Evolutionary conservation across 1,139 yeast genomes (phyloP), one percentile per base, ranked within the genome.

Genomic region (Spencermartinsiella ligniputridi): DNA sequence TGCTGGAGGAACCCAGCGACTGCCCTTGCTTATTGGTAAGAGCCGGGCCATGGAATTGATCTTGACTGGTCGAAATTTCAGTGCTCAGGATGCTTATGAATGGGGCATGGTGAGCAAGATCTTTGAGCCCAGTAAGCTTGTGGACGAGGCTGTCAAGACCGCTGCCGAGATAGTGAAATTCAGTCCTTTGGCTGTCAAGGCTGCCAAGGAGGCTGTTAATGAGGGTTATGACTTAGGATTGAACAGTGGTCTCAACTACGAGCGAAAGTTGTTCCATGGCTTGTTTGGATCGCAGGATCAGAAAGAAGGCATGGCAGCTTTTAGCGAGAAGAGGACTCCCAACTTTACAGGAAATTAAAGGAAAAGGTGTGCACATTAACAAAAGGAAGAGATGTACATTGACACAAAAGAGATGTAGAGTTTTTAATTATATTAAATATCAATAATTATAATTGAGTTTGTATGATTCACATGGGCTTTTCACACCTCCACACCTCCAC

Each of bases 1-100:
- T 3, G 76, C 75, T 16, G 79, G 79, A 20, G 79, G 78, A 19
- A 69, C 78, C 5, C 79, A 74, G 58, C 63, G 79, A 30, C 63
- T 74, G 39, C 64, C 72, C 22, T 61, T 68, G 41, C 68, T 73
- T 18, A 66, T 75, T 51, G 79, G 79, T 25, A 74, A 74, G 60
- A 60, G 74, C 19, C 62, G 66, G 35, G 77, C 79, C 20, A 71
- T 71, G 70, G 78, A 75, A 53, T 52, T 64, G 37, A 69, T 73
- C 38, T 62, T 75, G 35, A 74, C 78, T 12, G 79, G 79, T 30
- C 64, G 67, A 18, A 67, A 60, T 43, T 67, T 75, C 54, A 46
- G 63, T 16, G 79, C 75, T 11, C 59, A 62, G 42, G 67, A 74
- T 46, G 79, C 79, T n/a, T 61, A 60, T 25, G 55, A 64, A 39